Percentiles rank a stretch among this genome's conserved stretches.
Conservation (phyloP, 2,329 filamentous ascomycete species). For the Didymellaceae sp. region DNA sequence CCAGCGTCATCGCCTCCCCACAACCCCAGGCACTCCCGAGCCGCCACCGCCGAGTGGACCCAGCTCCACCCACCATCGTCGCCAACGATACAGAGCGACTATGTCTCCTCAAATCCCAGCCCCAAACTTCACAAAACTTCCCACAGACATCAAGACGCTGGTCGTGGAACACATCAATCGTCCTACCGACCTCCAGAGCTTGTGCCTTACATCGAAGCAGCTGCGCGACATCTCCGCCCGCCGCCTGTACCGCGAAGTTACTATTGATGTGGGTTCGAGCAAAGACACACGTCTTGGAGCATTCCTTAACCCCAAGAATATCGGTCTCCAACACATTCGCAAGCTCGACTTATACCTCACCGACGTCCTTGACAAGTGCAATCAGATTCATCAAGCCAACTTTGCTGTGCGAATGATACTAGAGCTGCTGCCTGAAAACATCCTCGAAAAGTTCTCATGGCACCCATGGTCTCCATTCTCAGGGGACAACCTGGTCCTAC, state of each 20-base stretch:
- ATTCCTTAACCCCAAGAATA: constrained; percentile 56
- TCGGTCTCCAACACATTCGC: constrained; percentile 55
- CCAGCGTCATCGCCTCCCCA: background rate
- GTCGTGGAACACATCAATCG: constrained; percentile 51
- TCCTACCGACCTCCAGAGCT: constrained; percentile 55
- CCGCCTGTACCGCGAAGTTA: constrained; percentile 55
- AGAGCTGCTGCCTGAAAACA: constrained; percentile 57
- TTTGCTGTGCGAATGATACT: constrained; percentile 58
- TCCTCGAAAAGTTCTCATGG: constrained; percentile 59
- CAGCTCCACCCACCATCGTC: background rate
- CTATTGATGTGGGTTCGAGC: constrained; percentile 54
- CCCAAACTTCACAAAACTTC: constrained; percentile 41
- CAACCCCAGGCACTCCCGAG: background rate
- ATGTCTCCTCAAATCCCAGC: constrained; percentile 31
- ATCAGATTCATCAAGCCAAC: constrained; percentile 54
- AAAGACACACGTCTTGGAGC: constrained; percentile 54
- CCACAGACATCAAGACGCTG: constrained; percentile 49
- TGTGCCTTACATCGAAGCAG: constrained; percentile 56
- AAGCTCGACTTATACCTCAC: constrained; percentile 56
- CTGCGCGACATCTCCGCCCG: constrained; percentile 56
- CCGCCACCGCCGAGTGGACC: constrained; percentile 2
- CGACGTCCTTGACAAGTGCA: constrained; percentile 52
- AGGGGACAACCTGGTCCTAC: constrained; percentile 55
- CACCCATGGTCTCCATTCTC: constrained; percentile 58
- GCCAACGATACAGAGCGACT: constrained; percentile 1